phyloP scores from a whole-genome alignment of 2,329 filamentous ascomycete genomes.

The Fusarium scirpi region DNA sequence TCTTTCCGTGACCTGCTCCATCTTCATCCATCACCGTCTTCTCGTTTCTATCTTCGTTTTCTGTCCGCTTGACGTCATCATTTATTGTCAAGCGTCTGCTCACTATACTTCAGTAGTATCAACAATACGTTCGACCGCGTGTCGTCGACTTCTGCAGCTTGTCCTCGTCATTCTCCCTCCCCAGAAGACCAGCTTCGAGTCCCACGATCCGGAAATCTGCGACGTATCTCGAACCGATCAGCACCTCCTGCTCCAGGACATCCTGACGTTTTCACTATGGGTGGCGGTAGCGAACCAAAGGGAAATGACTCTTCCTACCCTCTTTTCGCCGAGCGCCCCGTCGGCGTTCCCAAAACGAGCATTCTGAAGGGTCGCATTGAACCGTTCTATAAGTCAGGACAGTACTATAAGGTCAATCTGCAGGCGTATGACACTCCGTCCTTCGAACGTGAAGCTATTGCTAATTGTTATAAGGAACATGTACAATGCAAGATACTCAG shows the following conservation, averaged over 20 bases:
- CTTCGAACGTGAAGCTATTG: neutral
- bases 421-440: conserved; percentile 69
- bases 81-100: conserved; percentile 24
- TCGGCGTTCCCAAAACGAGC: conserved; percentile 83
- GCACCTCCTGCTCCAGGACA: conserved; percentile 53
- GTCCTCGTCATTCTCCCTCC: conserved; percentile 43
- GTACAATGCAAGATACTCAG: conserved; percentile 63
- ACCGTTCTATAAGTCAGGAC: conserved; percentile 82
- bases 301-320: conserved; percentile 62
- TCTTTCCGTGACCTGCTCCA: conserved; percentile 1
- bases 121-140: conserved; percentile 44
- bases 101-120: conserved; percentile 38
- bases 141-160: conserved; percentile 41
- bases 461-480: conserved; percentile 50
- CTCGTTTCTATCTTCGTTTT: neutral
- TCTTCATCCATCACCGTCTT: conserved; percentile 6
- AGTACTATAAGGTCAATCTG: conserved; percentile 82
- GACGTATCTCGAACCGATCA: conserved; percentile 53
- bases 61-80: conserved; percentile 21
- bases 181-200: conserved; percentile 35
- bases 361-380: conserved; percentile 88
- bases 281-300: conserved; percentile 61
- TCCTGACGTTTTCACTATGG: conserved; percentile 58
- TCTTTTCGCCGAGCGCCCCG: conserved; percentile 63
- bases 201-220: conserved; percentile 43